Evolutionary conservation across 106 monocot genomes (phyloP).

Genomic region (Platanthera zijinensis): DNA sequence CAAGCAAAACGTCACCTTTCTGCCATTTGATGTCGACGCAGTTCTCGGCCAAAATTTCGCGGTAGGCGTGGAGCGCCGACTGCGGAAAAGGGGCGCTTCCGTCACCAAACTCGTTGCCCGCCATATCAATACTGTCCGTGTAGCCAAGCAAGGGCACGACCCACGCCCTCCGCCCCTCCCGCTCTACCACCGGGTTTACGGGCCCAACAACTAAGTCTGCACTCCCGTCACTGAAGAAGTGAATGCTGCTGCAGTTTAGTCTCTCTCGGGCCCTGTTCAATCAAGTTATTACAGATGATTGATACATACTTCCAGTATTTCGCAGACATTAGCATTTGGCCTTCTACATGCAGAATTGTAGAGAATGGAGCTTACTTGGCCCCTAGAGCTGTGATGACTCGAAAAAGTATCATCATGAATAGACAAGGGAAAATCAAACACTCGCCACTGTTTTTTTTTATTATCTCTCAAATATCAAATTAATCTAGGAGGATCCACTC

Average conservation of each 20-base stretch:
- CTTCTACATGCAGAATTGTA: no score
- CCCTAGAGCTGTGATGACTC: no score
- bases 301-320: no score
- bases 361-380: no score
- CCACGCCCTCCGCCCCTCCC: constrained; percentile 16
- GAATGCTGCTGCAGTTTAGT: neutral
- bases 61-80: neutral
- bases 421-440: no score
- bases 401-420: no score
- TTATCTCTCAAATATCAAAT: no score
- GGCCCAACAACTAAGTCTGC: constrained; percentile 24
- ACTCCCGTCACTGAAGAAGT: constrained; percentile 17
- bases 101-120: constrained; percentile 4
- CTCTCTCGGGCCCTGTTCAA: constrained; percentile 7
- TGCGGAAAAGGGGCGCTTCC: constrained; percentile 3
- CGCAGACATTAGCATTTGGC: no score
- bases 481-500: no score
- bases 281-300: no score
- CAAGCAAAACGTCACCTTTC: constrained; percentile 21
- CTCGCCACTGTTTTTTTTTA: no score
- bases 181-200: constrained; percentile 14
- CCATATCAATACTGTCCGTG: neutral
- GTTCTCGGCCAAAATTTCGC: constrained; percentile 15
- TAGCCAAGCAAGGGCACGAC: constrained; percentile 15
- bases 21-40: constrained; percentile 22